Evolutionary conservation across 495 filamentous ascomycete species (phyloP).

Genomic region (Astrothelium subdiscretum): DNA sequence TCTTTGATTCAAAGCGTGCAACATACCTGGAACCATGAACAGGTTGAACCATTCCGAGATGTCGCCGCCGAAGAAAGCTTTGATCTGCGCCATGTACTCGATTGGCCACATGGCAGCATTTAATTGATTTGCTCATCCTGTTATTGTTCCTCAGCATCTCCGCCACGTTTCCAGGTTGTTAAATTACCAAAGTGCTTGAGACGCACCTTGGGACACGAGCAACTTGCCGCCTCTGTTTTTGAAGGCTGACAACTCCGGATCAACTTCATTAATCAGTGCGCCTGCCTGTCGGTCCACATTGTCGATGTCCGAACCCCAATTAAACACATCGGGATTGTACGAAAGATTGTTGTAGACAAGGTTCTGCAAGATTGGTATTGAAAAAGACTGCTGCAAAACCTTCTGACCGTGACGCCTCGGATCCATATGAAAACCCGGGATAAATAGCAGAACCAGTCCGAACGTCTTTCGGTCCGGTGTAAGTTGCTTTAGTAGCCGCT

Average conservation of each 20-base stretch:
- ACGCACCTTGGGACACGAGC: slow-evolving; percentile 25
- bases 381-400: no score
- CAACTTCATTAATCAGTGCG: slow-evolving; percentile 29
- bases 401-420: no score
- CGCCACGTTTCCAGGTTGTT: not conserved
- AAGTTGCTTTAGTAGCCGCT: slow-evolving; percentile 20
- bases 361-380: slow-evolving; percentile 51
- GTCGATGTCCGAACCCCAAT: slow-evolving; percentile 31
- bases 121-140: slow-evolving; percentile 32
- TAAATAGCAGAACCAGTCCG: slow-evolving; percentile 22
- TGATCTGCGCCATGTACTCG: slow-evolving; percentile 28
- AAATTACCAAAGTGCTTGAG: not conserved
- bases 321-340: slow-evolving; percentile 39
- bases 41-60: slow-evolving; percentile 28
- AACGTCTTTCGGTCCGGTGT: slow-evolving; percentile 17
- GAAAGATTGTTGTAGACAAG: slow-evolving; percentile 52
- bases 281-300: slow-evolving; percentile 22
- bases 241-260: slow-evolving; percentile 25
- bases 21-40: slow-evolving; percentile 24
- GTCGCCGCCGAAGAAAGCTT: slow-evolving; percentile 20
- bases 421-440: slow-evolving; percentile 32
- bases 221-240: slow-evolving; percentile 27
- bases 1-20: not conserved
- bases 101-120: slow-evolving; percentile 36
- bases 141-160: not conserved